Conservation (phyloP, 495 filamentous ascomycete species). For the Aspergillus incahuasiensis region DNA sequence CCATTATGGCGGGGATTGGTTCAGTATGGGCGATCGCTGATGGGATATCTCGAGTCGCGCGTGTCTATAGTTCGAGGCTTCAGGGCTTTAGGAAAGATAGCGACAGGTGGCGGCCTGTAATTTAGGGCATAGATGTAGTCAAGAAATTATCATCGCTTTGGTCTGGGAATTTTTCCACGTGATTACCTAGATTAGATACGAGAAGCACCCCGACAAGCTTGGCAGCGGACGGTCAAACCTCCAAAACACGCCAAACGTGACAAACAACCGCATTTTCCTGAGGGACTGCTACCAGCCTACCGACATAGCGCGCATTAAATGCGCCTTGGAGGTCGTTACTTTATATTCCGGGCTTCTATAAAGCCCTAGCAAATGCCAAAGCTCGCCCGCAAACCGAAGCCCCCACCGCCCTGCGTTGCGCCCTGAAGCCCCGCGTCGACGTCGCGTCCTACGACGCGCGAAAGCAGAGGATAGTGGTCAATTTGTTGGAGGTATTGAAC, state of each 20-base stretch:
- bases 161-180: slow-evolving; percentile 31
- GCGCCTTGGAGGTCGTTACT: neutral
- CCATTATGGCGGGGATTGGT: neutral
- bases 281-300: neutral
- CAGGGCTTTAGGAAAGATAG: neutral
- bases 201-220: too few relatives aligned
- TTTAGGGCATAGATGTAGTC: neutral
- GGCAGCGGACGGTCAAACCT: slow-evolving; percentile 14
- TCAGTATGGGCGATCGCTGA: neutral
- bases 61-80: neutral
- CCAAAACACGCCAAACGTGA: slow-evolving; percentile 18
- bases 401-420: neutral
- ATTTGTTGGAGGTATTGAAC: neutral
- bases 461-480: neutral
- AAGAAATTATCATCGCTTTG: slow-evolving; percentile 27
- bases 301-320: neutral
- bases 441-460: neutral
- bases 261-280: slow-evolving; percentile 15
- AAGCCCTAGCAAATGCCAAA: neutral
- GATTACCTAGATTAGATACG: slow-evolving; percentile 1
- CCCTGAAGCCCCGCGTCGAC: neutral
- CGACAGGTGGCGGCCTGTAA: neutral
- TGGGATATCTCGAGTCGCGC: neutral
- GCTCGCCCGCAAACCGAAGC: neutral
- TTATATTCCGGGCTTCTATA: slow-evolving; percentile 6